These are phyloP conservation scores for Polychaeton citri DNA, from an alignment of 2,329 filamentous ascomycete species.

Conservation along the genomic window DNA sequence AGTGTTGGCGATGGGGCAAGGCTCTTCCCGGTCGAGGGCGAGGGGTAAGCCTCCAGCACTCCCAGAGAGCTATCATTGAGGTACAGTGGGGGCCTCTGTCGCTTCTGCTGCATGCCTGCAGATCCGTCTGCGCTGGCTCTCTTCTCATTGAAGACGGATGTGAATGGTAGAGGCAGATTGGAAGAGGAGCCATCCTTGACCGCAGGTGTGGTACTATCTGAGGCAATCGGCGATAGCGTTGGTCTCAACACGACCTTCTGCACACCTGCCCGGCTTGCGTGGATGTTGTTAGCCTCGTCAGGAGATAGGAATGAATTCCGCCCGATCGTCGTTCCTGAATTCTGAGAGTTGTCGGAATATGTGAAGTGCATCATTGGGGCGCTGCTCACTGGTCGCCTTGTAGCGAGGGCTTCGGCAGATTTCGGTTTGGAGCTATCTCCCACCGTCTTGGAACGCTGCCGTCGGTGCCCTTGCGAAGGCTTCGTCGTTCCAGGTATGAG, in stretches of 20 bases:
- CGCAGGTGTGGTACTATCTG: conserved; percentile 9
- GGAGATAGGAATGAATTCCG: conserved; percentile 7
- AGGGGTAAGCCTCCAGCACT: conserved; percentile 19
- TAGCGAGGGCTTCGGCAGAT: conserved; percentile 4
- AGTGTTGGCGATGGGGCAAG: neutral
- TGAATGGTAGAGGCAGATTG: conserved; percentile 1
- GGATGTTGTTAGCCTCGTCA: conserved; percentile 1
- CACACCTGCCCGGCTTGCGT: conserved; percentile 2
- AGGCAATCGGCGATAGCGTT: conserved; percentile 14
- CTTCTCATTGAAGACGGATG: neutral
- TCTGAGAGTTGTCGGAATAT: conserved; percentile 5
- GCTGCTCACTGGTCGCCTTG: conserved; percentile 5
- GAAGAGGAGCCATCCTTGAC: conserved; percentile 2
- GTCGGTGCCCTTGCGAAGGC: conserved; percentile 1
- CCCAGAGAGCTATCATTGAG: conserved; percentile 26
- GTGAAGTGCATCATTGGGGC: conserved; percentile 7
- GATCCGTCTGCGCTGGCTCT: neutral
- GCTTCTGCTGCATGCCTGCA: neutral
- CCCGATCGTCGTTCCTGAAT: conserved; percentile 8
- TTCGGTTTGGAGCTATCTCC: neutral
- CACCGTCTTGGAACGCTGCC: conserved; percentile 10
- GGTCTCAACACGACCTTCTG: conserved; percentile 9
- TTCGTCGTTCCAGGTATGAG: conserved; percentile 19
- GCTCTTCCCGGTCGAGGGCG: neutral
- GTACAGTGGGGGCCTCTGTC: conserved; percentile 12